Evolutionary conservation across 805 yeast genomes (phyloP).

Genomic region (Pichia kluyveri): DNA sequence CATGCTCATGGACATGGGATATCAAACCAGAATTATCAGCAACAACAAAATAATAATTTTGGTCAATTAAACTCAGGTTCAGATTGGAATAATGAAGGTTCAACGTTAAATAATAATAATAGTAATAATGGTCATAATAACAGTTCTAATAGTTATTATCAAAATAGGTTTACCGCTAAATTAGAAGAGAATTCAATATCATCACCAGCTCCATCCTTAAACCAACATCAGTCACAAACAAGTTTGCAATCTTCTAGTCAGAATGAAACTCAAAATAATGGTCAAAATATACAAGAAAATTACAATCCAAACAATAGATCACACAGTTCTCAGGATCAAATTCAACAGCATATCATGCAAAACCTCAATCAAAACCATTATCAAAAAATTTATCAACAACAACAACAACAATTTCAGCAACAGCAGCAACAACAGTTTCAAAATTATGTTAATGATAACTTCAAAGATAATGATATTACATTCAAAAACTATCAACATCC

Average conservation of each 20-base stretch:
- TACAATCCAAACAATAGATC: background rate
- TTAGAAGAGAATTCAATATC: too few species aligned
- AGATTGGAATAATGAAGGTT: too few species aligned
- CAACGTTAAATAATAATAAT: too few species aligned
- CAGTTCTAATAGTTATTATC: too few species aligned
- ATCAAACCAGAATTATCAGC: too few species aligned
- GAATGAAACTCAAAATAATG: background rate
- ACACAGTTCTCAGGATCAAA: background rate
- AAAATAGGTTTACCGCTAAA: too few species aligned
- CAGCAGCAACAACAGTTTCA: constrained; percentile 9
- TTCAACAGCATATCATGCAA: background rate
- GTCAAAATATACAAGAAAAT: background rate
- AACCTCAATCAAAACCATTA: constrained; percentile 3
- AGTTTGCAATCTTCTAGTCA: background rate
- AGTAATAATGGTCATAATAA: too few species aligned
- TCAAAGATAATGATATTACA: background rate
- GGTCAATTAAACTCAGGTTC: too few species aligned
- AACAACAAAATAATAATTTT: too few species aligned
- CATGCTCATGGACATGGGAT: too few species aligned
- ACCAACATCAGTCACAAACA: too few species aligned
- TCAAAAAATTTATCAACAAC: constrained; percentile 3
- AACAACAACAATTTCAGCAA: constrained; percentile 7
- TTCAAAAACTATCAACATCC: background rate
- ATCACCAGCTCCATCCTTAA: too few species aligned
- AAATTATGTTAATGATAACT: background rate